Evolutionary conservation across 305 asterid genomes (phyloP), one percentile per base, ranked within the genome.

Genomic region (Fraxinus floribunda): DNA sequence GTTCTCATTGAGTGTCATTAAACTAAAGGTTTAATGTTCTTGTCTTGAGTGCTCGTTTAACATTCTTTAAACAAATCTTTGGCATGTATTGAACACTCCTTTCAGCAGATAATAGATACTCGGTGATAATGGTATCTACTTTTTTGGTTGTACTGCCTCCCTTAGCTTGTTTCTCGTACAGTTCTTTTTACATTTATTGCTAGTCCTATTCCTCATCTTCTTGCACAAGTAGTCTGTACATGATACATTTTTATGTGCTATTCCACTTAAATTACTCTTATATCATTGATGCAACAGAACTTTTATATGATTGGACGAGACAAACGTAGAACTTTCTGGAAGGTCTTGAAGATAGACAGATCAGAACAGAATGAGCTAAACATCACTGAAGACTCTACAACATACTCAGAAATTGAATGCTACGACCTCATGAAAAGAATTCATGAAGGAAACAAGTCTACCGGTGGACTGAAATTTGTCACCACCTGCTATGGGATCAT

Each of bases 231-330:
- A 41, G 76, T 72, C 38, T 44, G 75, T 24, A 64, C 11, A 36
- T 35, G 5, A 9, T 75, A 41, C 18, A 16, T 64, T 64, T 57
- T 68, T 20, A 41, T 71, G 34, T 66, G 46, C 44, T 60, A 78
- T 36, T 75, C 78, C 76, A 34, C 78, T 64, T 55, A n/a, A 38
- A 75, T 22, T 70, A 41, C 78, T 64, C 30, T 71, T 49, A 1
- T 70, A 75, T 82, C 83, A 16, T 85, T 84, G 64, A n/a, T 79
- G 79, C 38, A 79, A 83, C 80, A 94, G 99, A 92, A 96, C 77
- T 96, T 94, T 79, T 94, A 94, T 87, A 90, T 96, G 95, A 83
- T 94, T 83, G 98, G 98, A 78, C 87, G 95, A 72, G 92, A 93
- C 88, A 93, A 94, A 86, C 89, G 84, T 68, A 90, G 90, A 89